Percentiles rank a stretch among this genome's conserved stretches.
These are phyloP conservation scores for Coemansia sp. DNA, from an alignment of 192 early-diverging fungal genomes.

Conservation along the genomic window DNA sequence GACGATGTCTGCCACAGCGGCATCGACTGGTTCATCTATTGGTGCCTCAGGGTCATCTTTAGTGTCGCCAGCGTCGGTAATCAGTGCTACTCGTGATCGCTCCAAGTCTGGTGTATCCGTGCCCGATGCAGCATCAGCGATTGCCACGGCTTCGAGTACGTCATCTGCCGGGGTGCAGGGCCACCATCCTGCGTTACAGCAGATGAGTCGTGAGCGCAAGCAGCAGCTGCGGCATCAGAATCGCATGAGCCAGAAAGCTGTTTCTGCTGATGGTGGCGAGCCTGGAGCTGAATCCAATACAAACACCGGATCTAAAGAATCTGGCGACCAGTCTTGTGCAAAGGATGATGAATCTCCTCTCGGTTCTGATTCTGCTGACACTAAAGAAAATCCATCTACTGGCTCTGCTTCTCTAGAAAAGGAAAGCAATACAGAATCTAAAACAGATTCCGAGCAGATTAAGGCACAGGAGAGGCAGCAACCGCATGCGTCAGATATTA, in stretches of 20 bases:
- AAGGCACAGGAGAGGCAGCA: neutral
- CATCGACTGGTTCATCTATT: neutral
- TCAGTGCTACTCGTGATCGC: constrained; percentile 1
- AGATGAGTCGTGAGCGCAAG: constrained; percentile 43
- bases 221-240: constrained; percentile 38
- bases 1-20: constrained; percentile 1
- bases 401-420: neutral
- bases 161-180: neutral
- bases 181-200: constrained; percentile 43
- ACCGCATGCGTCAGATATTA: neutral
- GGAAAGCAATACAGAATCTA: constrained; percentile 14
- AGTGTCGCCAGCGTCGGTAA: neutral
- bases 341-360: too few species aligned
- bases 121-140: neutral
- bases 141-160: neutral
- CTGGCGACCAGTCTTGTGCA: too few species aligned
- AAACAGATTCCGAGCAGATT: neutral
- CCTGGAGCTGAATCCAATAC: neutral
- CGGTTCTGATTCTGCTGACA: too few species aligned
- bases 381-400: too few species aligned
- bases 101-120: neutral
- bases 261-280: neutral
- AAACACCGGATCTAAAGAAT: neutral
- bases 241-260: constrained; percentile 5
- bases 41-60: neutral